These are phyloP conservation scores for Perilla frutescens DNA, from an alignment of 257 asterid species.

Conservation along the genomic window DNA sequence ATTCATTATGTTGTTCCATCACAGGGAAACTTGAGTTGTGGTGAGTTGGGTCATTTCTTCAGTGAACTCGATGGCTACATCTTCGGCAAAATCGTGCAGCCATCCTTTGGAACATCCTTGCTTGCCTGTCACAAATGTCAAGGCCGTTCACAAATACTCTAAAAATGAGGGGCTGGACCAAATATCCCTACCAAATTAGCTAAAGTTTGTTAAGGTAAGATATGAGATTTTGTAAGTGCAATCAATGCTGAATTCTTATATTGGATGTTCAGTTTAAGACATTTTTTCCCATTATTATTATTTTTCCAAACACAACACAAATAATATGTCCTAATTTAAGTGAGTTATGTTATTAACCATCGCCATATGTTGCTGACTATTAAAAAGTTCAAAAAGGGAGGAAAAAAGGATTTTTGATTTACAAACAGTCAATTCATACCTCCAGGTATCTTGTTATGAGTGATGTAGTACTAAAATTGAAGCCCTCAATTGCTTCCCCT, in stretches of 20 bases:
- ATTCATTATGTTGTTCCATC: slow-evolving; percentile 20
- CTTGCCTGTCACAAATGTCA: slow-evolving; percentile 58
- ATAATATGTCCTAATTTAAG: not conserved
- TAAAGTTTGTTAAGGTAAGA: not conserved
- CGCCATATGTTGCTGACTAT: not conserved
- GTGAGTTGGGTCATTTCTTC: slow-evolving; percentile 1
- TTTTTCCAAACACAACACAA: not conserved
- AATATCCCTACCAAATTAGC: slow-evolving; percentile 4
- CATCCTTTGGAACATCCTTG: slow-evolving; percentile 60
- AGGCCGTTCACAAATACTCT: slow-evolving; percentile 12
- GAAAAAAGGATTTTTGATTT: slow-evolving; percentile 17
- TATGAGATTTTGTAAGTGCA: not conserved
- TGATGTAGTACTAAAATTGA: slow-evolving; percentile 83
- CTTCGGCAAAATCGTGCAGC: slow-evolving; percentile 71
- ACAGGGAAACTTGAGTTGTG: slow-evolving; percentile 1
- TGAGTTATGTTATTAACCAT: no score
- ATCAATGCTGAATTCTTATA: not conserved
- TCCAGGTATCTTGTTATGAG: slow-evolving; percentile 70
- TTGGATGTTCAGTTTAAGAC: slow-evolving; percentile 1
- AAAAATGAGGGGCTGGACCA: not conserved
- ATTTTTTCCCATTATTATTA: not conserved
- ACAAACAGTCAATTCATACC: slow-evolving; percentile 47
- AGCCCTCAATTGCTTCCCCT: slow-evolving; percentile 74
- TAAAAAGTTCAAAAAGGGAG: slow-evolving; percentile 6
- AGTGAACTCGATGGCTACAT: slow-evolving; percentile 35